These are phyloP conservation scores for Venturia pyrina DNA, from an alignment of 2,329 filamentous ascomycete species.

Conservation along the genomic window DNA sequence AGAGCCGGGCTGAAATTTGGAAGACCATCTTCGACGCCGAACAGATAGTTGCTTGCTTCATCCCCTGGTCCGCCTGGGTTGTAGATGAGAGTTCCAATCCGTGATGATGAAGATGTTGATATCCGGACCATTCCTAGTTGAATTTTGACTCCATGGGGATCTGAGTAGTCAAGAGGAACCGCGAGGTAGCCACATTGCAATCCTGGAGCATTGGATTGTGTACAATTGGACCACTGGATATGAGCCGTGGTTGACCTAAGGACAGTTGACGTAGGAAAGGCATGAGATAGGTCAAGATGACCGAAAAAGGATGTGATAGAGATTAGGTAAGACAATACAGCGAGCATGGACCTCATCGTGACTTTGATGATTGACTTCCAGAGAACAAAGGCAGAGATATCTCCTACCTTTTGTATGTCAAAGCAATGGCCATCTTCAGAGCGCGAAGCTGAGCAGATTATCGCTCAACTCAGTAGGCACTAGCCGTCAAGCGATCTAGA, in stretches of 20 bases:
- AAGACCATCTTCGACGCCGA: constrained; percentile 8
- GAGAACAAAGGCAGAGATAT: background rate
- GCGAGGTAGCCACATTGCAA: constrained; percentile 9
- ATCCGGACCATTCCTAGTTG: constrained; percentile 8
- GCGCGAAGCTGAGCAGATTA: background rate
- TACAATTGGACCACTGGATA: constrained; percentile 8
- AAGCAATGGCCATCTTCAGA: background rate
- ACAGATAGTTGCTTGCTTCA: constrained; percentile 20
- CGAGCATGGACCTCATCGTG: background rate
- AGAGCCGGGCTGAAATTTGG: constrained; percentile 19
- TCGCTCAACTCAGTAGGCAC: background rate
- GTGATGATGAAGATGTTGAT: constrained; percentile 17
- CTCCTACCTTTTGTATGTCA: background rate
- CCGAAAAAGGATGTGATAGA: background rate
- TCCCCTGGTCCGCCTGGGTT: constrained; percentile 34
- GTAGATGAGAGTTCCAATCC: constrained; percentile 30
- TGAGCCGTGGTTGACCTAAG: background rate
- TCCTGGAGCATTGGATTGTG: background rate
- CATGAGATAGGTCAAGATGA: no score
- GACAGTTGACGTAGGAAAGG: background rate
- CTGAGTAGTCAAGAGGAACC: constrained; percentile 29
- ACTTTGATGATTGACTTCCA: background rate
- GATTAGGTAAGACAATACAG: background rate
- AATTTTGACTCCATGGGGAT: background rate
- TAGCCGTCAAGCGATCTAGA: background rate